These are phyloP conservation scores for Purshia tridentata DNA, from an alignment of 306 rosid species.

Conservation along the genomic window DNA sequence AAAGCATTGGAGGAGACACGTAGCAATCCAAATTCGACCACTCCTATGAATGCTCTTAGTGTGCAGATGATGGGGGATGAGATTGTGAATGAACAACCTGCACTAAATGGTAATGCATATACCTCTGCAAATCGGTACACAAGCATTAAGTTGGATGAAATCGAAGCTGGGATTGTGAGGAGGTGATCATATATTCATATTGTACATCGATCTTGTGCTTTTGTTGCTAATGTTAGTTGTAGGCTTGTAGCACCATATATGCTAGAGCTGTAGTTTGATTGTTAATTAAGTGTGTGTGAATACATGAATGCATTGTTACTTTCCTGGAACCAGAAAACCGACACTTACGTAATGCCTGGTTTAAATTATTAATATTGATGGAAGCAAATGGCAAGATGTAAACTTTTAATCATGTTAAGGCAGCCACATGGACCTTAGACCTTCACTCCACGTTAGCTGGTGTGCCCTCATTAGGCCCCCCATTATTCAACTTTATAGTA, in stretches of 20 bases:
- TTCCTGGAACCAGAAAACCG: not conserved
- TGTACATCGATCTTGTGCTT: conserved; percentile 6
- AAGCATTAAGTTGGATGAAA: conserved; percentile 48
- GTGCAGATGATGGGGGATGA: conserved; percentile 30
- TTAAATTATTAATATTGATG: not conserved
- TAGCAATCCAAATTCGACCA: conserved; percentile 18
- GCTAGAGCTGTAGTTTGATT: no score
- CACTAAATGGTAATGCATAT: conserved; percentile 29
- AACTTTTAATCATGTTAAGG: not conserved
- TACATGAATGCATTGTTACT: not conserved
- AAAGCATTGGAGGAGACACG: conserved; percentile 52
- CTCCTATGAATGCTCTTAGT: conserved; percentile 11
- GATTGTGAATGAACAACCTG: conserved; percentile 20
- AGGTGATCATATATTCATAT: conserved; percentile 22
- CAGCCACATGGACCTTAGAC: not conserved
- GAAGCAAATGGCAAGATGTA: not conserved
- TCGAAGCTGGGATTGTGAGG: conserved; percentile 45
- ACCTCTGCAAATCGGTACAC: not conserved
- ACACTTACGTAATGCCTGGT: not conserved
- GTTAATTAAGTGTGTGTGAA: not conserved
- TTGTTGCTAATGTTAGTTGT: not conserved
- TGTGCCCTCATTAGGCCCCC: not conserved
- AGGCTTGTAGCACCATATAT: not conserved
- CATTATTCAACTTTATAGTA: not conserved
- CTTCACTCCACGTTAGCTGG: not conserved